Evolutionary conservation across 306 rosid species (phyloP), one percentile per base, ranked within the genome.

Genomic region (Cyamopsis tetragonoloba): DNA sequence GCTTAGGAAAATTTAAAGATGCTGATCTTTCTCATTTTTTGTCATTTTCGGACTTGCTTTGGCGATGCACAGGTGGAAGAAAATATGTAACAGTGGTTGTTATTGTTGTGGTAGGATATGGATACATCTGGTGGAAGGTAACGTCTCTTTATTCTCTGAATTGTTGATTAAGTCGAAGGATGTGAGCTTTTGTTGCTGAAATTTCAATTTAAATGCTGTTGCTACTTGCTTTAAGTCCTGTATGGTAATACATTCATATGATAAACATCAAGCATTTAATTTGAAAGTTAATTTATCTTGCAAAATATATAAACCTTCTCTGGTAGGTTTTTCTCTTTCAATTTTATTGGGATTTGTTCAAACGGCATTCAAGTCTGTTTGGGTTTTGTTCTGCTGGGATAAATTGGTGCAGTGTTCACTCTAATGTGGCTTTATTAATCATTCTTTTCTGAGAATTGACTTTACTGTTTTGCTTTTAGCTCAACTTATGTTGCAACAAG

Each of bases 101-200:
- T 74, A 75, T 84, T 30, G 80, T 86, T 56, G 95, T 64, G 43
- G 77, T 77, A 19, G 99, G 97, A 66, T 90, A 79, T 72, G 99
- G 99, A 82, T 86, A 82, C 57, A 13, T 85, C 61, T 82, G 99
- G 97, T 90, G 96, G 95, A 95, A 95, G 97, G 99, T 90, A 85
- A 77, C 59, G 50, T 32, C 14, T 71, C 55, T 64, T 62, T 69
- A 65, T 48, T 67, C 14, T 57, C 18, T 22, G 44, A 41, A 56
- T 49, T 11, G 6, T 68, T 66, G 26, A 60, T 64, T 61, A 20
- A 64, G 62, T 30, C 70, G 55, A 31, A 2, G 14, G 74, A 79
- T 66, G 63, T 11, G 47, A 18, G 37, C 44, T 79, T 71, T 65
- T 46, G n/a, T 41, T 26, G n/a, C 37, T 46, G 22, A 26, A 49